phyloP scores from a whole-genome alignment of 768 basidiomycete species.

The Coprinellus micaceus region DNA sequence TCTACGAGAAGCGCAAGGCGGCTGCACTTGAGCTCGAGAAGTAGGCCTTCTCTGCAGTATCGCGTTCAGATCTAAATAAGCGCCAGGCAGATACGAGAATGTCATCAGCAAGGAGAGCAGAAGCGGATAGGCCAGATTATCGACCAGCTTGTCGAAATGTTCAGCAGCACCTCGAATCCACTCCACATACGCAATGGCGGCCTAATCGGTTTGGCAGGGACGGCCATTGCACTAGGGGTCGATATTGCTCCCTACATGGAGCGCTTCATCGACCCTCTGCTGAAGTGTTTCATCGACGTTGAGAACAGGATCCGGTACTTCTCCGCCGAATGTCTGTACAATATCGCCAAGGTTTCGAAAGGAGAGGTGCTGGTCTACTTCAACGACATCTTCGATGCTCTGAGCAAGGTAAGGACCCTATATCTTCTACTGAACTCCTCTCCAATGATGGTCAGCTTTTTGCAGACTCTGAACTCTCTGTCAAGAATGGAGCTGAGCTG shows the following conservation, averaged over 20 bases:
- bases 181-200: conserved; percentile 92
- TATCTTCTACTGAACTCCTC: not conserved
- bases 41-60: conserved; percentile 35
- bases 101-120: conserved; percentile 75
- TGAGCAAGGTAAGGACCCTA: conserved; percentile 85
- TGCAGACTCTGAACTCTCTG: conserved; percentile 91
- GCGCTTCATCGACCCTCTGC: conserved; percentile 83
- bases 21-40: conserved; percentile 96
- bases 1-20: conserved; percentile 95
- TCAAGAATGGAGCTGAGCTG: conserved; percentile 97
- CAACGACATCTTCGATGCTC: conserved; percentile 96
- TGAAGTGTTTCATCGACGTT: conserved; percentile 88
- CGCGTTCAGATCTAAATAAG: not conserved
- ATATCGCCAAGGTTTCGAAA: conserved; percentile 95
- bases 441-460: conserved; percentile 60
- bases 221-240: conserved; percentile 93
- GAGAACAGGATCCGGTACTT: conserved; percentile 97
- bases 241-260: conserved; percentile 94
- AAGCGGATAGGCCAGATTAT: conserved; percentile 83
- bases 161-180: conserved; percentile 75
- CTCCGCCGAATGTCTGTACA: conserved; percentile 97
- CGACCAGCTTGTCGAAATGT: conserved; percentile 93
- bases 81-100: conserved; percentile 79
- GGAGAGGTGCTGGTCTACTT: conserved; percentile 96
- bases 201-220: conserved; percentile 91